Conservation (phyloP, 2,329 filamentous ascomycete genomes). For the Botryotinia globosa region DNA sequence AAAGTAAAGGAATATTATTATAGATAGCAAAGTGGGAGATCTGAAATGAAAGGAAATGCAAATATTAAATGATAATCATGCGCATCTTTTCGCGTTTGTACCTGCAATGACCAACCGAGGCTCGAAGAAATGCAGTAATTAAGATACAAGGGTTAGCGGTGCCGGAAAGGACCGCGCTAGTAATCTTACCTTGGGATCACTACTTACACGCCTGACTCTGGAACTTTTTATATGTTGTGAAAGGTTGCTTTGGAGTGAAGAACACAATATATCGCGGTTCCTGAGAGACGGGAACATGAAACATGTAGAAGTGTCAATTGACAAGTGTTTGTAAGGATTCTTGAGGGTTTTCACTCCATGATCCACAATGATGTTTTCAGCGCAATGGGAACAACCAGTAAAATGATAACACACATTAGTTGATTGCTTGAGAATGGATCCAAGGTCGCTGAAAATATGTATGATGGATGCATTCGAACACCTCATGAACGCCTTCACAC, state of each 20-base stretch:
- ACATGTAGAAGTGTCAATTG: not conserved
- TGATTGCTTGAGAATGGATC: constrained; percentile 2
- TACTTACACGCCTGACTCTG: not conserved
- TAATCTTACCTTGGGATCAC: not conserved
- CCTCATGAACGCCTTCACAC: constrained; percentile 5
- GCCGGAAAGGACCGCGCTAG: not conserved
- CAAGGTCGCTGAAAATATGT: constrained; percentile 9
- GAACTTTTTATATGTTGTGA: not conserved
- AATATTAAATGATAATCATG: constrained; percentile 16
- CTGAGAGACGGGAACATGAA: not conserved
- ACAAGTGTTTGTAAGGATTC: not conserved
- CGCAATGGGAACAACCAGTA: constrained; percentile 14
- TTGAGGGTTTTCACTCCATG: not conserved
- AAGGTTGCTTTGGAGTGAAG: not conserved
- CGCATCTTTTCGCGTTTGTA: constrained; percentile 15
- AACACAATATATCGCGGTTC: not conserved
- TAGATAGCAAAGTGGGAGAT: not conserved
- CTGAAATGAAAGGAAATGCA: constrained; percentile 14
- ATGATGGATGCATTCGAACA: constrained; percentile 15
- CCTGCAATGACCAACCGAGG: constrained; percentile 16
- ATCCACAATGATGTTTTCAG: constrained; percentile 13
- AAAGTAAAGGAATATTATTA: constrained; percentile 9
- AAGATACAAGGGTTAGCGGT: constrained; percentile 9
- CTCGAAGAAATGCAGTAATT: constrained; percentile 12
- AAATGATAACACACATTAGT: constrained; percentile 13